Conservation (phyloP, 2,329 filamentous ascomycete genomes). For the Phyllosticta paracitricarpa region DNA sequence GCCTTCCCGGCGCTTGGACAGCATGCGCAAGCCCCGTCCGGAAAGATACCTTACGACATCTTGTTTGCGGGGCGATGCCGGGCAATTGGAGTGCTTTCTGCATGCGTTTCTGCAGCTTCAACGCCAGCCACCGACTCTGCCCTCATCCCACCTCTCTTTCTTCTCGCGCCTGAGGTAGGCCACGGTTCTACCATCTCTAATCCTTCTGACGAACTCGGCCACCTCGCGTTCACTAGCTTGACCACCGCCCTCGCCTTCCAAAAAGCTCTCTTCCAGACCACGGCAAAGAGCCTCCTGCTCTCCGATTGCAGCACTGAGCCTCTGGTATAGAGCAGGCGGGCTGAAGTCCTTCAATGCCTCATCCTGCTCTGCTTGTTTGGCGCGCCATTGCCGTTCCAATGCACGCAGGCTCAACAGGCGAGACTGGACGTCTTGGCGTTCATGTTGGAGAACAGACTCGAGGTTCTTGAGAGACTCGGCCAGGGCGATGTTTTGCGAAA, state of each 20-base stretch:
- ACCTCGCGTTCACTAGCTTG: conserved; percentile 70
- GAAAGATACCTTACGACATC: neutral
- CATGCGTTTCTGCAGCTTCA: neutral
- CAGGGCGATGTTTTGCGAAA: conserved; percentile 63
- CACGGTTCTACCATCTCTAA: conserved; percentile 68
- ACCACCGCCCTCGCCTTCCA: conserved; percentile 49
- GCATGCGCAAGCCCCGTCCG: neutral
- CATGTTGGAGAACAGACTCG: conserved; percentile 48
- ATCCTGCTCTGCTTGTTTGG: conserved; percentile 85
- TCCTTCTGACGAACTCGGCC: conserved; percentile 71
- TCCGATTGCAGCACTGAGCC: conserved; percentile 61
- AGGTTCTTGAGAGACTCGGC: conserved; percentile 53
- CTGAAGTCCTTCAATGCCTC: conserved; percentile 73
- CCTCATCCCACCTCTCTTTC: conserved; percentile 92
- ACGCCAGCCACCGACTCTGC: conserved; percentile 87
- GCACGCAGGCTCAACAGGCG: conserved; percentile 75
- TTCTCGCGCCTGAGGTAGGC: conserved; percentile 75
- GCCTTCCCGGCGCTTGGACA: neutral
- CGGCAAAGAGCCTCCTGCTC: conserved; percentile 76
- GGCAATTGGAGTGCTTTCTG: neutral
- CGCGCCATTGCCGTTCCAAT: conserved; percentile 83
- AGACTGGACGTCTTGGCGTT: conserved; percentile 65
- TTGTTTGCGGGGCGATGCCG: neutral
- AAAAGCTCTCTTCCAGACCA: conserved; percentile 85
- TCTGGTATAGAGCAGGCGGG: conserved; percentile 76